These are phyloP conservation scores for Trichoderma semiorbis DNA, from an alignment of 2,329 filamentous ascomycete species.

Conservation along the genomic window DNA sequence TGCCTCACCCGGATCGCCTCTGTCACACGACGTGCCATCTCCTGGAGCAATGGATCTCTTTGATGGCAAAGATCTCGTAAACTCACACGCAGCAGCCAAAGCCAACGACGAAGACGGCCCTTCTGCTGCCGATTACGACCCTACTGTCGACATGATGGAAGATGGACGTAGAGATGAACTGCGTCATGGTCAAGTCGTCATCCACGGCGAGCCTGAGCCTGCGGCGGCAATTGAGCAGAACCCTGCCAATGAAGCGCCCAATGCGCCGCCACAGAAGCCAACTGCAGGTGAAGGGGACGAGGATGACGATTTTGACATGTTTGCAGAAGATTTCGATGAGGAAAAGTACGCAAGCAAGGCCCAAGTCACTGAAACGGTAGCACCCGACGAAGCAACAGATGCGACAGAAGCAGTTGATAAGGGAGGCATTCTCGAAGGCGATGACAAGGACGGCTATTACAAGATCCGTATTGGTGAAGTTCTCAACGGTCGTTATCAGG, in stretches of 20 bases:
- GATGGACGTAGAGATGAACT: constrained; percentile 69
- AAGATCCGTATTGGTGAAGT: constrained; percentile 90
- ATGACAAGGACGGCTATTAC: constrained; percentile 94
- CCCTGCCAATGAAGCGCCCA: constrained; percentile 30
- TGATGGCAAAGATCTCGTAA: constrained; percentile 65
- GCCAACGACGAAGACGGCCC: constrained; percentile 62
- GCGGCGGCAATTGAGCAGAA: constrained; percentile 23
- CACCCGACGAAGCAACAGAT: constrained; percentile 41
- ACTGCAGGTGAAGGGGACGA: constrained; percentile 50
- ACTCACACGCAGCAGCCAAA: constrained; percentile 48
- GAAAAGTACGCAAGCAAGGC: constrained; percentile 59
- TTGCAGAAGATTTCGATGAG: constrained; percentile 74
- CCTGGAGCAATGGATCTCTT: constrained; percentile 60
- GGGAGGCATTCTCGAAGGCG: constrained; percentile 82
- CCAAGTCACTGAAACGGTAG: constrained; percentile 33
- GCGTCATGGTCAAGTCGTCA: constrained; percentile 54
- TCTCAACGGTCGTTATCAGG: constrained; percentile 82
- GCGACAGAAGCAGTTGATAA: constrained; percentile 57
- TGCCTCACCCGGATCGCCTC: constrained; percentile 42
- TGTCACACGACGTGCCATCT: constrained; percentile 51
- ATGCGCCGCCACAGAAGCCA: constrained; percentile 21
- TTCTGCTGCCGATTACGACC: constrained; percentile 92
- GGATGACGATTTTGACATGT: constrained; percentile 78
- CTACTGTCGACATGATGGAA: constrained; percentile 82
- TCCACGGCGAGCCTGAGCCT: constrained; percentile 43